Evolutionary conservation across 371 early-diverging fungal genomes (phyloP), one percentile per base, ranked within the genome.

Genomic region (Umbelopsis sp.): DNA sequence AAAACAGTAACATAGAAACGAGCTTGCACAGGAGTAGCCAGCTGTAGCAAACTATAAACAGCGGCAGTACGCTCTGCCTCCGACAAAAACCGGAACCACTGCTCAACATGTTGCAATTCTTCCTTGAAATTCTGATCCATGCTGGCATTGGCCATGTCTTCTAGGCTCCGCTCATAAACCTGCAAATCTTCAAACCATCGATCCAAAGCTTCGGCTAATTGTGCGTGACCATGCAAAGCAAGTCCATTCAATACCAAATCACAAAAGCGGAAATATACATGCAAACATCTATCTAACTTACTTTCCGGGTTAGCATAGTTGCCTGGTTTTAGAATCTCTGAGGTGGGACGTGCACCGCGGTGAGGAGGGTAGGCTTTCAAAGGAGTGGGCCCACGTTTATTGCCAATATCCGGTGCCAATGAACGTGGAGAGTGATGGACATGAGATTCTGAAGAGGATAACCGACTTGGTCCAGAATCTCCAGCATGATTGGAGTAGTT

Each of bases 31-130:
- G 85, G 93, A 5, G 92, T 93, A 11, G 93, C 87, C 72, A 94
- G 92, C 76, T 96, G 96, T 51, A 96, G 77, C 66, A 97, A 85
- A 18, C 91, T 89, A 76, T 96, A 96, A 51, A 97, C 79, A 24
- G 95, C 92, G n/a, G 96, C 91, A 9, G 96, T 97, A 46, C 94
- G 81, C 79, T 97, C 97, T 37, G 95, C 90, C 70, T 96, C 96
- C 2, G 92, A 87, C 53, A 96, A 80, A 41, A 92, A 94, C 5
- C 86, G 82, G 82, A 97, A 97, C 98, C 98, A 98, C 70, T 96
- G 92, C 76, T 97, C 96, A 38, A 98, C 94, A 63, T 96, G 94
- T 45, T 88, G 86, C 67, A 97, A 83, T 76, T 97, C 97, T 67
- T 96, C 96, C 70, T 92, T 89, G 73, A 96, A 97, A 69, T 88